Evolutionary conservation across 768 basidiomycete genomes (phyloP).

Genomic region (Naganishia vaughanmartiniae): DNA sequence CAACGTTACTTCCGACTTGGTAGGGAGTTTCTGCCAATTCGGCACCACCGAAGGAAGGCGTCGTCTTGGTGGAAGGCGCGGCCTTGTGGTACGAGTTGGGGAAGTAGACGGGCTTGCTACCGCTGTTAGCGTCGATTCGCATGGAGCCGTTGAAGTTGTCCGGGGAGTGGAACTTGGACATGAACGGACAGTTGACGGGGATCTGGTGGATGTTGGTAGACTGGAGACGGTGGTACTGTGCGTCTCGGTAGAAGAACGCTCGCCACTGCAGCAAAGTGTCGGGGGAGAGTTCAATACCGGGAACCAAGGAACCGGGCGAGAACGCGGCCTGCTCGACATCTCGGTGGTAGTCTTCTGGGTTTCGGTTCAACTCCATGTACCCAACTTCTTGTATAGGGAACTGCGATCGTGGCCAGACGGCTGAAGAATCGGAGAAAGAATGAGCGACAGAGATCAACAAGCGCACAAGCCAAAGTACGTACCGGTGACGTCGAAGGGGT

Average conservation of each 20-base stretch:
- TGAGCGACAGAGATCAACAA: not conserved
- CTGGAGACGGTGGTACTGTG: conserved; percentile 43
- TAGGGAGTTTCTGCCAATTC: conserved; percentile 39
- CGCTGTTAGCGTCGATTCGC: conserved; percentile 35
- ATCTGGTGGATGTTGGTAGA: conserved; percentile 50
- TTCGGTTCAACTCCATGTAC: conserved; percentile 40
- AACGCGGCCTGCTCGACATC: conserved; percentile 49
- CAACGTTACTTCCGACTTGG: conserved; percentile 44
- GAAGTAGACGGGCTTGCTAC: conserved; percentile 32
- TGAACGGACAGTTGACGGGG: conserved; percentile 31
- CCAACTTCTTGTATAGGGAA: conserved; percentile 48
- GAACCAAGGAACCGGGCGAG: conserved; percentile 47
- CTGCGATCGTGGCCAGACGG: conserved; percentile 35
- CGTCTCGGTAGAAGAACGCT: conserved; percentile 48
- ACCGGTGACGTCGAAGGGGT: conserved; percentile 50
- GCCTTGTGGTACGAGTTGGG: conserved; percentile 40
- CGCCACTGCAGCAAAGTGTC: conserved; percentile 49
- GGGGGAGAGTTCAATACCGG: conserved; percentile 48
- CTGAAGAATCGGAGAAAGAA: not conserved
- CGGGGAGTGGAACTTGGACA: conserved; percentile 42
- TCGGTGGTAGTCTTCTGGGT: conserved; percentile 47
- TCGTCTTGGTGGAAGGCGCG: conserved; percentile 32
- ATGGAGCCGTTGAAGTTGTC: conserved; percentile 48
- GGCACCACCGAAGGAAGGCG: conserved; percentile 37
- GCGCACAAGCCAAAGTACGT: conserved; percentile 25